These are phyloP conservation scores for Seminavis robusta DNA, from an alignment of 108 stramenopile genomes.

Conservation along the genomic window DNA sequence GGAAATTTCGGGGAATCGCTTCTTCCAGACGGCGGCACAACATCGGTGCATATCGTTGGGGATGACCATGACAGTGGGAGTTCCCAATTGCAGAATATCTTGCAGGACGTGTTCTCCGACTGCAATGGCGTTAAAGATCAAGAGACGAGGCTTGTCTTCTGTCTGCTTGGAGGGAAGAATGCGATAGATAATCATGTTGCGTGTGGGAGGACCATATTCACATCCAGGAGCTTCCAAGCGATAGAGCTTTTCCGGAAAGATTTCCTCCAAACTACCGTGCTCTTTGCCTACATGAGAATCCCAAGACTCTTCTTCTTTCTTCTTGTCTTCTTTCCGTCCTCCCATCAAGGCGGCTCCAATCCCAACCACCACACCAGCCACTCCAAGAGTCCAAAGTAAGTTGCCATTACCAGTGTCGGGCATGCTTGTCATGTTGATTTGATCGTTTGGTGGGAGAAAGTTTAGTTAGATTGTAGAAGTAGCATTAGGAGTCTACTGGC, in stretches of 20 bases:
- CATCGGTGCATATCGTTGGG: slow-evolving; percentile 1
- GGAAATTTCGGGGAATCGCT: background rate
- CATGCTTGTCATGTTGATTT: too few relatives aligned
- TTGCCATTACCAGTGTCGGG: too few relatives aligned
- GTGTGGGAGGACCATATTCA: background rate
- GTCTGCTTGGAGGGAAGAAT: too few relatives aligned
- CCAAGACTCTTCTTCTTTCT: slow-evolving; percentile 1
- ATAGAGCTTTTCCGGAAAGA: background rate
- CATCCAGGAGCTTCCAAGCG: background rate
- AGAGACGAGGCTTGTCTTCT: background rate
- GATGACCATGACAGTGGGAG: slow-evolving; percentile 1
- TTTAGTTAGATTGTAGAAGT: too few relatives aligned
- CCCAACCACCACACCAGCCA: too few relatives aligned
- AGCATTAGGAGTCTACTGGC: too few relatives aligned
- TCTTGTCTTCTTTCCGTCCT: too few relatives aligned
- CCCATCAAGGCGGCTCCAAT: too few relatives aligned
- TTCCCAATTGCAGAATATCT: background rate
- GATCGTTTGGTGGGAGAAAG: too few relatives aligned
- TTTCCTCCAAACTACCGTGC: background rate
- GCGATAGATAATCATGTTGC: slow-evolving; percentile 7
- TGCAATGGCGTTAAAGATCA: slow-evolving; percentile 1
- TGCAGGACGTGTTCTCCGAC: background rate
- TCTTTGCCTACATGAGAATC: background rate
- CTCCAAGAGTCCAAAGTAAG: too few relatives aligned
- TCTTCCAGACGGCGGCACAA: slow-evolving; percentile 2